phyloP scores from a whole-genome alignment of 2,329 filamentous ascomycete species.

The Magnaporthales sp. region DNA sequence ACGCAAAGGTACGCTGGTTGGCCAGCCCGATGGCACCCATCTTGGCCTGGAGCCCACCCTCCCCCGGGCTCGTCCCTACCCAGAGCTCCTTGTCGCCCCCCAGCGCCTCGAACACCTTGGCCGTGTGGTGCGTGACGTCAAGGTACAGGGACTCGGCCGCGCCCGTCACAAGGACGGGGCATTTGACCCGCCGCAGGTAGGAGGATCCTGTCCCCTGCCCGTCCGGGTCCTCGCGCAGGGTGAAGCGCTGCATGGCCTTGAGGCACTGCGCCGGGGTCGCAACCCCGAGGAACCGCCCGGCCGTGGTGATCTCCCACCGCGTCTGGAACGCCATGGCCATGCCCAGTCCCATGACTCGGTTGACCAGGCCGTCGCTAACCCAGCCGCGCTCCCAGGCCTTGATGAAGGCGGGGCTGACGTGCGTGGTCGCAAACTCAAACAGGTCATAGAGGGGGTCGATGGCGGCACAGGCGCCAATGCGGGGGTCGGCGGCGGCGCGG shows the following conservation, averaged over 20 bases:
- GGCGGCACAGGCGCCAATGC: constrained; percentile 9
- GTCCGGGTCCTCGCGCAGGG: not conserved
- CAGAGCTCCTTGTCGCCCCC: constrained; percentile 6
- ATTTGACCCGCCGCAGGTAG: not conserved
- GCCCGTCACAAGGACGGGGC: constrained; percentile 7
- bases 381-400: constrained; percentile 18
- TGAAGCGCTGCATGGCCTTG: constrained; percentile 10
- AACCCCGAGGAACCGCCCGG: not conserved
- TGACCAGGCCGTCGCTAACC: constrained; percentile 19
- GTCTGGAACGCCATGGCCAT: constrained; percentile 4
- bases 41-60: constrained; percentile 5
- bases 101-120: constrained; percentile 2
- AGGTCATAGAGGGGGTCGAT: constrained; percentile 7
- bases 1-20: constrained; percentile 5
- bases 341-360: constrained; percentile 9
- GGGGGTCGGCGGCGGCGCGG: constrained; percentile 7
- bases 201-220: no score
- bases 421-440: constrained; percentile 15
- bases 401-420: constrained; percentile 16
- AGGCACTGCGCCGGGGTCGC: constrained; percentile 1
- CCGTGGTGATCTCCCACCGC: not conserved
- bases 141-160: not conserved
- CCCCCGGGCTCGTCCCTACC: constrained; percentile 2
- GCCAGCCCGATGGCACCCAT: constrained; percentile 4
- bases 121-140: not conserved